Evolutionary conservation across 2,329 filamentous ascomycete genomes (phyloP).

Genomic region (Aspergillus caelatus): DNA sequence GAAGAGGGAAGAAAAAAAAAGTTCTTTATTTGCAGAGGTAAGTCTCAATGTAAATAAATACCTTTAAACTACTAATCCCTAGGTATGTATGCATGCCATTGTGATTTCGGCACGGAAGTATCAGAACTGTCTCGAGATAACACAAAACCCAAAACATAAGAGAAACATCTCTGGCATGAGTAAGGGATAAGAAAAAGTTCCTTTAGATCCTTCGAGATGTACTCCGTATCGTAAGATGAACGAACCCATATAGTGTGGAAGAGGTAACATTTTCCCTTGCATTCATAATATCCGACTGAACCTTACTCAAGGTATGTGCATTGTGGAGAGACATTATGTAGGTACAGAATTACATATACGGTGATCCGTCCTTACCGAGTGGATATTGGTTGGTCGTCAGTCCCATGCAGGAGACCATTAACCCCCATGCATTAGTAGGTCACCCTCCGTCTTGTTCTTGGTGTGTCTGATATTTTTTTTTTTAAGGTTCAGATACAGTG

Average conservation of each 20-base stretch:
- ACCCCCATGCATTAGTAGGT: background rate
- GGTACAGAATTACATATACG: background rate
- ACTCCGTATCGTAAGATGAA: background rate
- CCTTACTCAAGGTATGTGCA: background rate
- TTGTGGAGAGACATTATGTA: background rate
- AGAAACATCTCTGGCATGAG: conserved; percentile 9
- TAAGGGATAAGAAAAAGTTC: background rate
- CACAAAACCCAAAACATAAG: background rate
- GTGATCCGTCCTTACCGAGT: background rate
- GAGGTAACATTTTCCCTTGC: background rate
- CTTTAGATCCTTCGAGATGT: background rate
- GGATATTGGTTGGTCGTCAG: background rate
- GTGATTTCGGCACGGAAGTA: background rate
- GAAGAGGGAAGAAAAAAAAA: background rate
- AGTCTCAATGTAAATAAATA: background rate
- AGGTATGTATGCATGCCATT: background rate
- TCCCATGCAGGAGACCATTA: conserved; percentile 1
- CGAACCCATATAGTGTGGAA: background rate
- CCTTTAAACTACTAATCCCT: background rate
- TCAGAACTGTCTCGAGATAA: background rate
- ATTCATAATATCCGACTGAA: conserved; percentile 1
- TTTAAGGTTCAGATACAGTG: background rate
- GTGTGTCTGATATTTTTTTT: background rate
- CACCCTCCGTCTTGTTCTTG: background rate
- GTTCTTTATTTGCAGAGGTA: background rate